phyloP scores from a whole-genome alignment of 2,329 filamentous ascomycete species.

The Curvularia verruculosa region DNA sequence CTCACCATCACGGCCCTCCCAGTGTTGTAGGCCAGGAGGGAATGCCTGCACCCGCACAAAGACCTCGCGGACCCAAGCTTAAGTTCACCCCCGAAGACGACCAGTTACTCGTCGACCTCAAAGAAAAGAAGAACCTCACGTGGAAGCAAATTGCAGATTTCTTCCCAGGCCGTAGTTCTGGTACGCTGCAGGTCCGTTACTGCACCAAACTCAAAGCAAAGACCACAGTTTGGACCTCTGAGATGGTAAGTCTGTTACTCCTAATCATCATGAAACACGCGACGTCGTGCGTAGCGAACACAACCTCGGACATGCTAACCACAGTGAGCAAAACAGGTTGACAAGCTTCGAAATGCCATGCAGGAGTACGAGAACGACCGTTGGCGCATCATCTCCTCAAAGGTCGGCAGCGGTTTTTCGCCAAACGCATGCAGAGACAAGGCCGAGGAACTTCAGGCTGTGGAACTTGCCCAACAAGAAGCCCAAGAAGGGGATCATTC shows the following conservation, averaged over 20 bases:
- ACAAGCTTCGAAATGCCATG: slow-evolving; percentile 76
- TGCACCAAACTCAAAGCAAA: slow-evolving; percentile 95
- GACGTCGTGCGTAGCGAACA: slow-evolving; percentile 42
- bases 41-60: slow-evolving; percentile 82
- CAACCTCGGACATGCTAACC: slow-evolving; percentile 44
- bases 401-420: slow-evolving; percentile 88
- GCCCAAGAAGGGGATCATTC: slow-evolving; percentile 30
- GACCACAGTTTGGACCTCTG: slow-evolving; percentile 90
- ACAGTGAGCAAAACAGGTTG: slow-evolving; percentile 62
- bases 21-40: slow-evolving; percentile 85
- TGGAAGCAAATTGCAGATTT: slow-evolving; percentile 99
- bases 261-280: slow-evolving; percentile 41
- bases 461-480: slow-evolving; percentile 34
- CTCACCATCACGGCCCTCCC: slow-evolving; percentile 66
- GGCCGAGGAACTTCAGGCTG: slow-evolving; percentile 63
- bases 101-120: slow-evolving; percentile 82
- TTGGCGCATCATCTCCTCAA: slow-evolving; percentile 90
- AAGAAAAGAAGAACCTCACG: slow-evolving; percentile 91
- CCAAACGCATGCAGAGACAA: slow-evolving; percentile 86
- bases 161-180: slow-evolving; percentile 87
- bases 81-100: slow-evolving; percentile 96
- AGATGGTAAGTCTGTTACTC: slow-evolving; percentile 71
- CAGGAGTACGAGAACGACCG: slow-evolving; percentile 89
- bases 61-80: slow-evolving; percentile 84
- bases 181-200: slow-evolving; percentile 90